Evolutionary conservation across 1,284 basidiomycete genomes (phyloP).

Genomic region (Caloboletus firmus): DNA sequence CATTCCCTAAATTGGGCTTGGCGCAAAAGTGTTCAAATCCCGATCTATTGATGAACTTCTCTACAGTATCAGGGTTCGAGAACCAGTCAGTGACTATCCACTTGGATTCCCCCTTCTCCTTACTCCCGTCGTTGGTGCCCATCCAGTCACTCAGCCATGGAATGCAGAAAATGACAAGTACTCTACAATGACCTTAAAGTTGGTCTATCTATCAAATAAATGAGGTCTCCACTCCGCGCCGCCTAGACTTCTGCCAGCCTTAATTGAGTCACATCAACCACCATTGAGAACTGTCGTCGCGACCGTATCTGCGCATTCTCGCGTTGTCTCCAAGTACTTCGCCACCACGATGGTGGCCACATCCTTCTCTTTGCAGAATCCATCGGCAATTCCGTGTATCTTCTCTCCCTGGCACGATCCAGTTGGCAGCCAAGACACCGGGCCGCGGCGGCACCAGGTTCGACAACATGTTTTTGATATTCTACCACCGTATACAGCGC

Average conservation of each 20-base stretch:
- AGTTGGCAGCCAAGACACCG: not conserved
- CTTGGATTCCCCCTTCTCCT: not conserved
- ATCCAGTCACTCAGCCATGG: not conserved
- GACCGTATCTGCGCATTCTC: not conserved
- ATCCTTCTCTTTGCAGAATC: not conserved
- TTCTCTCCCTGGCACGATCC: not conserved
- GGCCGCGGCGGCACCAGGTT: not conserved
- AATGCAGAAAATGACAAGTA: constrained; percentile 1
- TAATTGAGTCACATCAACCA: not conserved
- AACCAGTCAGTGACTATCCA: too few relatives aligned
- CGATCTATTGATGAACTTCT: not conserved
- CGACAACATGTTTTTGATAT: not conserved
- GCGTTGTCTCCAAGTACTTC: not conserved
- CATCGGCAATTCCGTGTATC: not conserved
- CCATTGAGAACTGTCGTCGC: not conserved
- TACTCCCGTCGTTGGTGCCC: not conserved
- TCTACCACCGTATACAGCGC: not conserved
- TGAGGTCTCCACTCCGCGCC: not conserved
- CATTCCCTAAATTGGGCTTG: not conserved
- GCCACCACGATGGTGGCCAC: not conserved
- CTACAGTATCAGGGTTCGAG: too few relatives aligned
- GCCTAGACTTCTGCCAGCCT: not conserved
- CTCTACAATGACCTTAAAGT: too few relatives aligned
- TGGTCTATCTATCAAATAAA: too few relatives aligned
- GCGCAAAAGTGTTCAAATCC: constrained; percentile 1